phyloP scores from a whole-genome alignment of 768 basidiomycete genomes.

The Harrya chromipes region DNA sequence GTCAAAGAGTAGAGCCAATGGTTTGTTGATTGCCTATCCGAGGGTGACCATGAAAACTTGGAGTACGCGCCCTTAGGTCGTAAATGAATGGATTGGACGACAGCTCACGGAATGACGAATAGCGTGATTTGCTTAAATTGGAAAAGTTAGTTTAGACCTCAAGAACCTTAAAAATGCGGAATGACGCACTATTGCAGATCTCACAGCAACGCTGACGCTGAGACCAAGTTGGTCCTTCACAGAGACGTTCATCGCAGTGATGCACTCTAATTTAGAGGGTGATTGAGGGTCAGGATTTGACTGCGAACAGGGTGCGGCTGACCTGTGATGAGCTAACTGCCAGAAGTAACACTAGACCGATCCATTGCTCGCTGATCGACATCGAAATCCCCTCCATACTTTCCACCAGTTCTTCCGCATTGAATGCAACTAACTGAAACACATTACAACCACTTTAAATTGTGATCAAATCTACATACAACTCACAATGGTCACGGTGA shows the following conservation, averaged over 20 bases:
- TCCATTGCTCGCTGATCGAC: conserved; percentile 80
- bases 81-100: not conserved
- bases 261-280: conserved; percentile 54
- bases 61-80: not conserved
- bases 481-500: conserved; percentile 61
- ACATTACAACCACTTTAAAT: conserved; percentile 4
- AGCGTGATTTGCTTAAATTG: conserved; percentile 69
- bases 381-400: conserved; percentile 77
- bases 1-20: conserved; percentile 80
- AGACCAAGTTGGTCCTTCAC: conserved; percentile 80
- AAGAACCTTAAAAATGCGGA: not conserved
- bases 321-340: conserved; percentile 80
- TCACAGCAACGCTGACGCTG: conserved; percentile 81
- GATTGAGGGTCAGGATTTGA: not conserved
- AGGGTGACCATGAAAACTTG: conserved; percentile 69
- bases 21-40: conserved; percentile 81
- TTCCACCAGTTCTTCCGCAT: conserved; percentile 73
- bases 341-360: conserved; percentile 85
- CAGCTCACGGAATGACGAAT: conserved; percentile 73
- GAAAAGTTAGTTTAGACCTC: not conserved
- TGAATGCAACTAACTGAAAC: conserved; percentile 50
- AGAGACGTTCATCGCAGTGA: conserved; percentile 88
- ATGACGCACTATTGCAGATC: conserved; percentile 64
- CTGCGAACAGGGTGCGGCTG: conserved; percentile 1
- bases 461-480: not conserved